Percentiles rank a stretch among this genome's conserved stretches.
These are phyloP conservation scores for Saccharomyces hybrid DNA, from an alignment of 1,139 yeast species.

Conservation along the genomic window DNA sequence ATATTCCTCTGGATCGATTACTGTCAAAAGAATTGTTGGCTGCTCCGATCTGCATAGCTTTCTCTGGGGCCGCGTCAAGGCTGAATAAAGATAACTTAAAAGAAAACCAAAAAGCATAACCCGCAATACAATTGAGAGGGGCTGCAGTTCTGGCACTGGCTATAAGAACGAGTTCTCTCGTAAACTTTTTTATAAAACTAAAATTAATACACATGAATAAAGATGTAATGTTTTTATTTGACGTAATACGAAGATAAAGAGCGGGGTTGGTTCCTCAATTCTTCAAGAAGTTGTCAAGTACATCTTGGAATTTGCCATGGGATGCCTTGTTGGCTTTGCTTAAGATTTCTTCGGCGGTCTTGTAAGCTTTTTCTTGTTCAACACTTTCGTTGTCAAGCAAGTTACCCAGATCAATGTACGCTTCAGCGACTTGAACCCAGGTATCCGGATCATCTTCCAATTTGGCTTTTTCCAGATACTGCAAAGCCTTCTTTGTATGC, in stretches of 20 bases:
- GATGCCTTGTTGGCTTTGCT: constrained; percentile 66
- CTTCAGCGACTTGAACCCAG: constrained; percentile 81
- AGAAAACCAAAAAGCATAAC: background rate
- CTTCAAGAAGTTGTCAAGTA: constrained; percentile 36
- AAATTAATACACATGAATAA: background rate
- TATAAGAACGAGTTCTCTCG: background rate
- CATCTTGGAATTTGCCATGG: constrained; percentile 61
- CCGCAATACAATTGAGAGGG: background rate
- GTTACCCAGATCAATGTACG: constrained; percentile 71
- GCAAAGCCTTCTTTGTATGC: constrained; percentile 49
- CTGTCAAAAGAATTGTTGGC: background rate
- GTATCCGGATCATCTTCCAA: constrained; percentile 69
- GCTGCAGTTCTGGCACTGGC: background rate
- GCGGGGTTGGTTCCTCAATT: constrained; percentile 3
- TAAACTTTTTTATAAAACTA: background rate
- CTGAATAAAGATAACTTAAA: background rate
- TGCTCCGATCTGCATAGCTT: background rate
- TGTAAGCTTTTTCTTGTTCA: constrained; percentile 58
- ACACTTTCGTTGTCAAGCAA: constrained; percentile 54
- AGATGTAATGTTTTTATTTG: background rate
- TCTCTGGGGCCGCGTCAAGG: background rate
- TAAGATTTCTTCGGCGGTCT: constrained; percentile 57
- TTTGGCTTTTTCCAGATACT: constrained; percentile 50
- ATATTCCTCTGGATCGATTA: background rate
- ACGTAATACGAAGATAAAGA: background rate